Conservation (phyloP, 2,329 filamentous ascomycete species). For the Pestalotiopsis fici region DNA sequence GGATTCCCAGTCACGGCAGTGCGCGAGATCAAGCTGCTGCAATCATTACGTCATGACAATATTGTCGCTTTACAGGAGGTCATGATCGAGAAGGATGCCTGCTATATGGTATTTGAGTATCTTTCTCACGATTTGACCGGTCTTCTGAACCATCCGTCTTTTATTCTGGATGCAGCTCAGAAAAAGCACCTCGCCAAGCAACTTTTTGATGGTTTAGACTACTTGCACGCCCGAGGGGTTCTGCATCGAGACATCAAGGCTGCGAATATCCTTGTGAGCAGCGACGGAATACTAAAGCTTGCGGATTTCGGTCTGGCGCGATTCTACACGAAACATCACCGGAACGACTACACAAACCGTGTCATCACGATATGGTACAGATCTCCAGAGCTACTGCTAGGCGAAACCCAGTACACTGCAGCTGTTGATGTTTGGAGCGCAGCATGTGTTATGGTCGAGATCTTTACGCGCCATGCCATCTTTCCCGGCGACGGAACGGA, state of each 20-base stretch:
- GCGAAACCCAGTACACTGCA: slow-evolving; percentile 87
- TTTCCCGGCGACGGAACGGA: slow-evolving; percentile 97
- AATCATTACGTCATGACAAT: slow-evolving; percentile 79
- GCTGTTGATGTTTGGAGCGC: slow-evolving; percentile 97
- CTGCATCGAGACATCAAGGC: slow-evolving; percentile 98
- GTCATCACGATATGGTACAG: slow-evolving; percentile 99
- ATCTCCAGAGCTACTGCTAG: slow-evolving; percentile 84
- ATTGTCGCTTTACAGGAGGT: slow-evolving; percentile 84
- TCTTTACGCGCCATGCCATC: slow-evolving; percentile 90
- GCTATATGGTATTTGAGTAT: slow-evolving; percentile 99
- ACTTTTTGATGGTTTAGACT: slow-evolving; percentile 90
- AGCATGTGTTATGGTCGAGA: slow-evolving; percentile 94
- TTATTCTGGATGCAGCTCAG: slow-evolving; percentile 79
- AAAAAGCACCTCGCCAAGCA: slow-evolving; percentile 93
- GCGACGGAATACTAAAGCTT: slow-evolving; percentile 83
- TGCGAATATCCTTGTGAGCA: slow-evolving; percentile 94
- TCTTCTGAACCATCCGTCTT: slow-evolving; percentile 90
- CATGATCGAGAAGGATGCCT: slow-evolving; percentile 98
- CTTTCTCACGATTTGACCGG: slow-evolving; percentile 95
- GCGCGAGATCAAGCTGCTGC: slow-evolving; percentile 88
- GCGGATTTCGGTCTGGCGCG: slow-evolving; percentile 95
- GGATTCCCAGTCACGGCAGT: slow-evolving; percentile 91
- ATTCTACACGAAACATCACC: slow-evolving; percentile 90
- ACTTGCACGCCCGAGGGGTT: slow-evolving; percentile 90
- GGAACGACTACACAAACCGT: slow-evolving; percentile 95